Conservation (phyloP, 257 asterid species). For the Orobanche coerulescens region DNA sequence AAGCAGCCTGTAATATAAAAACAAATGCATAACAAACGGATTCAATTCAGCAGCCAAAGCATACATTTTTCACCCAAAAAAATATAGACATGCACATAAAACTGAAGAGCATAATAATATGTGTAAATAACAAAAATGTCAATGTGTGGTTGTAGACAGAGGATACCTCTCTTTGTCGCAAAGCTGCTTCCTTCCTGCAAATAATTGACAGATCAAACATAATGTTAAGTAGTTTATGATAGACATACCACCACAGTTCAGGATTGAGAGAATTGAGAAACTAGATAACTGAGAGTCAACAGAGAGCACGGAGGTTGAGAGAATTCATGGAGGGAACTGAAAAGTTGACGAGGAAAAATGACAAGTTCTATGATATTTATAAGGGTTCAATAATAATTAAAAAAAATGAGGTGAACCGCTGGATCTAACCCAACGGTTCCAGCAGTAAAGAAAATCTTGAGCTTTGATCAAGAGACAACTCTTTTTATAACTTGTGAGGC, state of each 20-base stretch:
- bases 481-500: background rate
- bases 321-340: background rate
- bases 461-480: background rate
- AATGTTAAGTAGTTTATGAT: background rate
- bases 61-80: background rate
- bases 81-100: background rate
- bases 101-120: background rate
- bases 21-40: background rate
- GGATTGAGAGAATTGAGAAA: background rate
- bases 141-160: constrained; percentile 5
- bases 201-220: constrained; percentile 34
- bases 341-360: background rate
- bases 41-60: background rate
- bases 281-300: background rate
- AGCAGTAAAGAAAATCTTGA: background rate
- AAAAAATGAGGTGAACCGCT: background rate
- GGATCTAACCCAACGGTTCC: background rate
- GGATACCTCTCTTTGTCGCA: constrained; percentile 88
- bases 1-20: constrained; percentile 64
- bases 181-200: constrained; percentile 97
- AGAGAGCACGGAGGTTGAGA: background rate
- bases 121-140: background rate
- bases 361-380: background rate
- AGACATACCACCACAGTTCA: background rate
- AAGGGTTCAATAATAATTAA: background rate